Conservation (phyloP, 495 filamentous ascomycete species). For the Neurospora sp. region DNA sequence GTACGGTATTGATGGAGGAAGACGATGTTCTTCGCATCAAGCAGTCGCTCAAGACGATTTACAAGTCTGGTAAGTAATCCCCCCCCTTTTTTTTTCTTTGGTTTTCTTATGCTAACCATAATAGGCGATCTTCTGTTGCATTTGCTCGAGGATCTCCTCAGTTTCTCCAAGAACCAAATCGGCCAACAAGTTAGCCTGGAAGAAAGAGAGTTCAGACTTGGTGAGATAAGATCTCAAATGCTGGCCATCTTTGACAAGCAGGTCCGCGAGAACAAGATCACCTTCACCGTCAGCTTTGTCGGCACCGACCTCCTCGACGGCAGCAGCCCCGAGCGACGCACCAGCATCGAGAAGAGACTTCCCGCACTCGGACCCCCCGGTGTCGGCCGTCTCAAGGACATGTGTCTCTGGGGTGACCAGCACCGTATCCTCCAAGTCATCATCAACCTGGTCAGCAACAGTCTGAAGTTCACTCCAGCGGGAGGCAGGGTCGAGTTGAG, state of each 20-base stretch:
- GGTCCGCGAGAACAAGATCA: constrained; percentile 65
- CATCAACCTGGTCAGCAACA: constrained; percentile 90
- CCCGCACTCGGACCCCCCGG: constrained; percentile 48
- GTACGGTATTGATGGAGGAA: constrained; percentile 82
- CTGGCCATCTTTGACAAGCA: constrained; percentile 82
- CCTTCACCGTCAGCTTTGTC: constrained; percentile 58
- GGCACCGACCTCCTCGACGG: constrained; percentile 34
- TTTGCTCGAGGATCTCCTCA: constrained; percentile 81
- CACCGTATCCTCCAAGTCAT: constrained; percentile 81
- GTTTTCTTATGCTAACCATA: not conserved
- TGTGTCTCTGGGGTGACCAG: constrained; percentile 79
- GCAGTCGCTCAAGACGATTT: constrained; percentile 72
- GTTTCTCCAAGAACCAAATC: constrained; percentile 89
- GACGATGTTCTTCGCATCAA: constrained; percentile 67
- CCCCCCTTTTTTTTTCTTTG: not conserved
- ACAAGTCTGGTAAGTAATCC: constrained; percentile 53
- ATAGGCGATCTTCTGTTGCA: constrained; percentile 68
- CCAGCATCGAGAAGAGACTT: constrained; percentile 27
- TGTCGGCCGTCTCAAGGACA: constrained; percentile 55
- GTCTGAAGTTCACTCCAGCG: constrained; percentile 81
- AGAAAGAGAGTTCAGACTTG: constrained; percentile 73
- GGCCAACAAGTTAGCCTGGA: constrained; percentile 68
- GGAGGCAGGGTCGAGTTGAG: constrained; percentile 62
- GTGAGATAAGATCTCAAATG: constrained; percentile 70
- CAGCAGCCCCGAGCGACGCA: constrained; percentile 18